Base-by-base conservation (phyloP, 2,329 filamentous ascomycete genomes). In the Magnaporthiopsis incrustans region DNA sequence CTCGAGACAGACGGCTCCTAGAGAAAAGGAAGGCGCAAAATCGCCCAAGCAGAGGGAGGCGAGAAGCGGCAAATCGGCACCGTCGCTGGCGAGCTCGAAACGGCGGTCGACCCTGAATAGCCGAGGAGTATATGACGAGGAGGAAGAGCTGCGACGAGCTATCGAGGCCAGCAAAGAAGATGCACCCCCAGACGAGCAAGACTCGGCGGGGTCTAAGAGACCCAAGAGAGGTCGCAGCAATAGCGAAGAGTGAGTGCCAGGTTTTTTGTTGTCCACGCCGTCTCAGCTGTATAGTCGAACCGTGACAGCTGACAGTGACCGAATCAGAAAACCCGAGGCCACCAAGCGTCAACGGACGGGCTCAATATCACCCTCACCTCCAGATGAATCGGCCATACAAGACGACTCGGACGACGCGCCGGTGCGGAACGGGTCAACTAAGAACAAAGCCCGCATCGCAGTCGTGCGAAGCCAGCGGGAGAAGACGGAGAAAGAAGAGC, bases 61-160 rank as follows among this genome's bases (percentile, higher is more conserved):
- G 69, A 86, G 85, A 77, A 85, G 74, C 72, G 84, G 78, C 68
- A 85, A 81, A 60, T 79, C 79, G 63, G 80, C 79, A 12, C 73
- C 77, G 14, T 78, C 77, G 58, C 82, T 57, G 50, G 61, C 53
- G 63, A 83, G 85, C 63, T 87, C 89, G 53, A 98, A 97, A 75
- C 86, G 95, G 66, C 86, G 95, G 33, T 97, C 92, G 26, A 99
- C 95, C 8, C 97, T 98, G 92, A 97, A 98, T 73, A 99, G 95
- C 74, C 87, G 94, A 67, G 90, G 92, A 74, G 93, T 92, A 27
- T 98, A 98, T 70, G 93, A 98, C 68, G 95, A 99, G 76, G 93
- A 96, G 70, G 92, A 96, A 74, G 88, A 93, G 71, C 76, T 99
- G 56, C 86, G 92, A 64, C 86, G 90, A 69, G 95, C 94, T 35